Base-by-base conservation (phyloP, 768 basidiomycete species). In the Tylopilus cervinicoccineus region DNA sequence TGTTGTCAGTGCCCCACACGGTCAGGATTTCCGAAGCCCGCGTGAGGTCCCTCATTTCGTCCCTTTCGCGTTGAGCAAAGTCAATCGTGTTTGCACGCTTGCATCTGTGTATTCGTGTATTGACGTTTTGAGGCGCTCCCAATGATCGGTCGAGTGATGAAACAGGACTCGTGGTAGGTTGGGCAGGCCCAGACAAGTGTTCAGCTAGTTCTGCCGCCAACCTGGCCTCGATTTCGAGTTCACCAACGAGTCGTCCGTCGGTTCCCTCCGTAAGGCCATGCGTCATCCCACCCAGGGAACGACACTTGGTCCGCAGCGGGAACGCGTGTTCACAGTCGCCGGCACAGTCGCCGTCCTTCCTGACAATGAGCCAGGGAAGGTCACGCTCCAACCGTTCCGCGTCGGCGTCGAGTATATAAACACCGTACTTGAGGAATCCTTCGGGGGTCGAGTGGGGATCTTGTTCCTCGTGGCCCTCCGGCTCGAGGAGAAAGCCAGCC, bases 41-140 rank as follows among this genome's bases (percentile, higher is more conserved):
- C 0, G 93, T 95, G 46, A 94, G 71, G 60, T 88, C 86, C 12
- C 86, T 74, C 89, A 93, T 94, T 72, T 94, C 93, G 52, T 90
- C 88, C 66, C 81, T 81, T 70, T 95, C 92, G 28, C 89, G 76
- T 59, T 82, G 78, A 13, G 88, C 83, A 65, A 93, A 92, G 63
- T 90, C 80, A 61, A 91, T 78, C 26, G 84, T 86, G 62, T 87
- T 86, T 5, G 70, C 69, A 29, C 52, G 51, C 55, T 60, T 61
- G 43, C 63, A 64, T 39, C 63, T 54, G 19, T 64, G 64, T 33
- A 64, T 50, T 12, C 55, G 57, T 10, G 53, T 40, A 27, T 50
- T 59, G 38, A 45, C 22, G 11, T 43, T 50, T 17, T 9, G 12
- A 12, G 51, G 41, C 5, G 19, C 23, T 2, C 7, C 20, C 20